A percentile compares a stretch with the other conserved stretches of the same genome.
phyloP scores from a whole-genome alignment of 2,329 filamentous ascomycete species.

The Xylogone sp. region DNA sequence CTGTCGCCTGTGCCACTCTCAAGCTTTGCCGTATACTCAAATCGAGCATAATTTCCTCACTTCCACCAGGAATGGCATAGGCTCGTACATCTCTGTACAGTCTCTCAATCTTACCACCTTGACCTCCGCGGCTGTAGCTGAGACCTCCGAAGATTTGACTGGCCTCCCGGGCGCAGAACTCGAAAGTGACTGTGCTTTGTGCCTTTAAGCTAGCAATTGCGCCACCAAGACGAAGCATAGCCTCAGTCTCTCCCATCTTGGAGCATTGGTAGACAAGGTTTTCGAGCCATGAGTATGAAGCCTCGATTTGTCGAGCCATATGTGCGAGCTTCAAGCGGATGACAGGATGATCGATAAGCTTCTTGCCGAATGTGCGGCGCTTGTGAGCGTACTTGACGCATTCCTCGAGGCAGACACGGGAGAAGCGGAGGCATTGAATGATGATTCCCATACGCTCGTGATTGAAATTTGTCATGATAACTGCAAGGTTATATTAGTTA shows the following conservation, averaged over 20 bases:
- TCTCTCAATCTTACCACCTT: slow-evolving; percentile 92
- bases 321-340: slow-evolving; percentile 97
- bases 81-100: slow-evolving; percentile 93
- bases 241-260: slow-evolving; percentile 90
- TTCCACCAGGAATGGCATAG: slow-evolving; percentile 93
- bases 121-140: slow-evolving; percentile 87
- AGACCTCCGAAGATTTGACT: slow-evolving; percentile 96
- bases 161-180: slow-evolving; percentile 95
- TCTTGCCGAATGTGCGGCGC: slow-evolving; percentile 93
- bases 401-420: slow-evolving; percentile 95
- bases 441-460: slow-evolving; percentile 98
- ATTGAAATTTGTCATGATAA: slow-evolving; percentile 99
- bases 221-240: slow-evolving; percentile 92
- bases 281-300: slow-evolving; percentile 95
- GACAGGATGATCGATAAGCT: slow-evolving; percentile 79
- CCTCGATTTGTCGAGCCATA: slow-evolving; percentile 97
- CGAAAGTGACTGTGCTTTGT: slow-evolving; percentile 89
- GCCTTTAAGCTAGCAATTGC: slow-evolving; percentile 93
- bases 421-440: slow-evolving; percentile 94
- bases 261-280: slow-evolving; percentile 90
- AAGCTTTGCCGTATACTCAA: slow-evolving; percentile 88
- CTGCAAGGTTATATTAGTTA: slow-evolving; percentile 34
- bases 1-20: slow-evolving; percentile 83
- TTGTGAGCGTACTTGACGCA: slow-evolving; percentile 96
- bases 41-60: slow-evolving; percentile 98